Evolutionary conservation across 805 yeast species (phyloP), one percentile per base, ranked within the genome.

Genomic region (Candida maesae): DNA sequence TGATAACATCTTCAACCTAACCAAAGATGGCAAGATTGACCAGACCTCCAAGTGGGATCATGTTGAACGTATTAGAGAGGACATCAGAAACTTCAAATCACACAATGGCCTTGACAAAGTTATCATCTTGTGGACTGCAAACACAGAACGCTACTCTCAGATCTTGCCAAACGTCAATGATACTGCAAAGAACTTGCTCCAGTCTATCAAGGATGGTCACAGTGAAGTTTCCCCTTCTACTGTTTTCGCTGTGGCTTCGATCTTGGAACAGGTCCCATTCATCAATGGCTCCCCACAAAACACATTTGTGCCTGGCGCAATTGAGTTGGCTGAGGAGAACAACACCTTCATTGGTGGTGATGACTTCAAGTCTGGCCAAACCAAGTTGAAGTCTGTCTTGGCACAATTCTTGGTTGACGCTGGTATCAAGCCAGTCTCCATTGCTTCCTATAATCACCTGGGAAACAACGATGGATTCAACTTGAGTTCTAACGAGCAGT

Each of bases 231-330:
- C 95, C 33, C 96, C 97, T 46, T 87, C 96, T 12, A 88, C 96
- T n/a, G 64, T 90, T 39, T 90, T 91, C 59, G 97, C 97, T 9
- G 86, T 87, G 52, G 98, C 98, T 14, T 79, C 87, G 38, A 91
- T 91, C 53, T 74, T 90, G 58, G 97, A 91, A 65, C 75, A 78
- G 32, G 79, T 81, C 45, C 95, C 97, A 39, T 90, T 88, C 70
- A 87, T 90, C 65, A 90, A 90, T 59, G 98, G 97, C 35, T 88
- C 96, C 30, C 98, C 98, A 39, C 98, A 90, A 70, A 90, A 90
- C 73, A 91, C 97, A 39, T 90, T 91, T 69, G 96, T 88, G 42
- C 97, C 97, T 17, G 98, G 98, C 51, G 85, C 84, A 48, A 76
- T 91, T 59, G 89, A 88, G 66, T 77, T 90, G 52, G 95, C 97